Conservation (phyloP, 2,329 filamentous ascomycete species). For the Teratosphaeria zuluensis region DNA sequence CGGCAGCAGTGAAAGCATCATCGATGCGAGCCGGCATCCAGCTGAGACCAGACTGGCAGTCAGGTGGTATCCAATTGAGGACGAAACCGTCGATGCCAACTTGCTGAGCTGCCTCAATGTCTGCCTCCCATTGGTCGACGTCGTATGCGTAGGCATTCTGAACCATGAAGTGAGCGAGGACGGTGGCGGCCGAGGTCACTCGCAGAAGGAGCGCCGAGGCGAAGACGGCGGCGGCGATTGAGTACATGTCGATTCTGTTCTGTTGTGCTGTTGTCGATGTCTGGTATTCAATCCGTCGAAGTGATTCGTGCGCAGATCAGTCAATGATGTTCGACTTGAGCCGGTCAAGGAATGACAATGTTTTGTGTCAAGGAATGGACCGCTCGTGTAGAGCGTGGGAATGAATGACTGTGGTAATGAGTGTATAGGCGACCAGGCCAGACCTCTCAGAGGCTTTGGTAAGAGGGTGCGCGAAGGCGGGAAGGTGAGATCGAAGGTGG, state of each 20-base stretch:
- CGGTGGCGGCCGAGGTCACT: slow-evolving; percentile 19
- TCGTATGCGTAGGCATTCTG: slow-evolving; percentile 27
- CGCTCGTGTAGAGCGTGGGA: slow-evolving; percentile 10
- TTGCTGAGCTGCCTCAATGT: slow-evolving; percentile 24
- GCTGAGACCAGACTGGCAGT: slow-evolving; percentile 21
- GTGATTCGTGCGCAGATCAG: neutral
- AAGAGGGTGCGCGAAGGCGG: neutral
- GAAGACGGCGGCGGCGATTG: slow-evolving; percentile 8
- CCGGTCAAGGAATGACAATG: slow-evolving; percentile 3
- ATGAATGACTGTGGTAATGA: slow-evolving; percentile 16
- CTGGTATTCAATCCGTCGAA: neutral
- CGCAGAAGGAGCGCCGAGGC: slow-evolving; percentile 17
- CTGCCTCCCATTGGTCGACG: slow-evolving; percentile 24
- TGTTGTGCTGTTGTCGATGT: neutral
- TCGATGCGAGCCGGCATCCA: slow-evolving; percentile 28
- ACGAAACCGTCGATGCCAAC: slow-evolving; percentile 29
- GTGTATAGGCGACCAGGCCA: slow-evolving; percentile 18
- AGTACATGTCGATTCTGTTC: neutral
- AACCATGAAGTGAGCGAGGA: slow-evolving; percentile 30
- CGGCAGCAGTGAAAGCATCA: slow-evolving; percentile 27
- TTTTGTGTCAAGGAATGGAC: slow-evolving; percentile 13
- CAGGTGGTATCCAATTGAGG: slow-evolving; percentile 29
- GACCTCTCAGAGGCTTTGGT: slow-evolving; percentile 19
- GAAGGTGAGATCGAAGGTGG: neutral
- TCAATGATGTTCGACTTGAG: neutral